Evolutionary conservation across 768 basidiomycete genomes (phyloP), one percentile per base, ranked within the genome.

Genomic region (Steccherinum ochraceum): DNA sequence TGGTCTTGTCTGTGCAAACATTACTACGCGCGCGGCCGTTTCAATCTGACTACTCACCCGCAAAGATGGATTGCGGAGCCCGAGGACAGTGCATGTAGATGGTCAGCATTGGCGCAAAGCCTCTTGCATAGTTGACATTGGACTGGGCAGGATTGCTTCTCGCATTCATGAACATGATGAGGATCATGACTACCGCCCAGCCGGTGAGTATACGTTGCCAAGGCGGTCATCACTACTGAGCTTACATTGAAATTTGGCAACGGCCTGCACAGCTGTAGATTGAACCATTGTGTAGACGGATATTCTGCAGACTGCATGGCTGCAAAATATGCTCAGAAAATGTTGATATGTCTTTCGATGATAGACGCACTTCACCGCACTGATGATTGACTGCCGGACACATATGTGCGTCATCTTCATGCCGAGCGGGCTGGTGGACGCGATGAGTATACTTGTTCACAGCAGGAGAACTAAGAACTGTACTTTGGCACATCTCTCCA

Each of bases 51-150:
- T 7, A 66, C 66, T 30, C 18, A 80, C 81, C 81, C 81, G 68
- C 81, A 84, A 26, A 84, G 70, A 66, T 84, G 81, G 21, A 72
- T 51, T 0, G 67, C 65, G 3, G 49, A 59, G 1, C 54, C 50
- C 21, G 71, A 7, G 16, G 7, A 58, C 3, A 81, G 65, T 1
- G 72, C 79, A 48, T 84, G 81, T 40, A 83, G 66, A 64, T 83
- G 83, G 50, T 78, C 61, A 18, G 58, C 56, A 43, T 66, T 56
- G 1, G 72, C 64, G 52, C 82, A 84, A 20, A 79, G 64, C 13
- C 80, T 70, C 54, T 71, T 77, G 58, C 83, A 84, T 3, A 84
- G 61, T 48, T 77, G 68, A 56, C 82, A 84, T 2, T 61, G 53
- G 7, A 80, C 55, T 0, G 82, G 81, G 54, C 83, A 84, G 26